Percentiles rank a stretch among this genome's conserved stretches.
phyloP scores from a whole-genome alignment of 1,139 yeast genomes.

The Suhomyces ambrosiae region DNA sequence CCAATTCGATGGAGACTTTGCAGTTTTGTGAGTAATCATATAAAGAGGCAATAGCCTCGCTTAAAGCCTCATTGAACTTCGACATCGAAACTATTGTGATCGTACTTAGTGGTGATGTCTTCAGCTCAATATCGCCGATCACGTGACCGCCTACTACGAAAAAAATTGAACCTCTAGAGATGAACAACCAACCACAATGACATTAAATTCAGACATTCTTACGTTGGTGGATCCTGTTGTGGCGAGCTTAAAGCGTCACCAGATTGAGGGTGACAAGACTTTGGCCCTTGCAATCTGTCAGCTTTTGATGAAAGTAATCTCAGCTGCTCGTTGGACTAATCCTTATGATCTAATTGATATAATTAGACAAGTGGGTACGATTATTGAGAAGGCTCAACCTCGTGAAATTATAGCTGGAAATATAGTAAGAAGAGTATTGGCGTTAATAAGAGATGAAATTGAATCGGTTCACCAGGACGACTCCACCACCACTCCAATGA shows the following conservation, averaged over 20 bases:
- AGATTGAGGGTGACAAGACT: conserved; percentile 68
- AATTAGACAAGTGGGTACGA: conserved; percentile 65
- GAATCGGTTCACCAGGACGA: conserved; percentile 50
- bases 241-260: conserved; percentile 63
- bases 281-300: conserved; percentile 90
- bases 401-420: conserved; percentile 88
- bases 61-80: conserved; percentile 25
- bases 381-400: conserved; percentile 66
- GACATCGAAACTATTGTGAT: too few relatives aligned
- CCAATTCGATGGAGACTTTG: conserved; percentile 39
- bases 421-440: conserved; percentile 85
- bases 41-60: conserved; percentile 32
- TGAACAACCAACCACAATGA: conserved; percentile 6
- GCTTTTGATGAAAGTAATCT: conserved; percentile 81
- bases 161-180: conserved; percentile 1
- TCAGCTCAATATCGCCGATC: too few relatives aligned
- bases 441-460: conserved; percentile 84
- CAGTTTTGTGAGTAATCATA: conserved; percentile 37
- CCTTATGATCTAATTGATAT: conserved; percentile 71
- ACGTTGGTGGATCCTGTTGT: conserved; percentile 44
- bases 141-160: too few relatives aligned
- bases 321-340: conserved; percentile 85
- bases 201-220: conserved; percentile 38
- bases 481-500: conserved; percentile 54
- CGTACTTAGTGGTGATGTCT: too few relatives aligned